Evolutionary conservation across 176 grass and related monocot genomes (phyloP).

Genomic region (Miscanthus lutarioriparius): DNA sequence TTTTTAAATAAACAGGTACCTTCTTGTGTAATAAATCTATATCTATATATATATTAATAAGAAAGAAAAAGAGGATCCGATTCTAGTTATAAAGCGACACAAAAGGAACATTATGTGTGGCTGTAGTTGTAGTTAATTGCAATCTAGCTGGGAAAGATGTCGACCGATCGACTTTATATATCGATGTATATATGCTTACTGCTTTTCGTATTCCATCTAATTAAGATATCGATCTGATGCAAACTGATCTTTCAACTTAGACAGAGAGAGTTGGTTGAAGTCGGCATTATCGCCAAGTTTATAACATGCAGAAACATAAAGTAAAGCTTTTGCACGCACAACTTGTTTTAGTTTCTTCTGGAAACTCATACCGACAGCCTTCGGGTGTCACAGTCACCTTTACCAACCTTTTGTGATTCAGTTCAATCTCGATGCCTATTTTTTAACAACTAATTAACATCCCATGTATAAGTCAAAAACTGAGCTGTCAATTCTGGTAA

Average conservation of each 20-base stretch:
- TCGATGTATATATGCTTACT: neutral
- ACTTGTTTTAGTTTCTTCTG: neutral
- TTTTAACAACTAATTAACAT: neutral
- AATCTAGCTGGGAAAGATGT: neutral
- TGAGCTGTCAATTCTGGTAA: neutral
- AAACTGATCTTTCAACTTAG: neutral
- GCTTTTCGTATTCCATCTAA: neutral
- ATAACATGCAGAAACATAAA: neutral
- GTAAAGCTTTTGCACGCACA: neutral
- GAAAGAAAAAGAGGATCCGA: neutral
- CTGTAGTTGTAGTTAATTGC: neutral
- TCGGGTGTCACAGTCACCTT: neutral
- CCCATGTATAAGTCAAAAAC: neutral
- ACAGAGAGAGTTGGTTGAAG: neutral
- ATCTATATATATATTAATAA: neutral
- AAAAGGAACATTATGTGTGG: neutral
- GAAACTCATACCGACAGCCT: slow-evolving; percentile 7
- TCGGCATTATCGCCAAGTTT: neutral
- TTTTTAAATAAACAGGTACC: neutral
- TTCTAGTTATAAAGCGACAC: neutral
- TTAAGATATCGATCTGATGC: neutral
- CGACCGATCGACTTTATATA: neutral
- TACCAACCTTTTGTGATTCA: neutral
- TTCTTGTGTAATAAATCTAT: neutral
- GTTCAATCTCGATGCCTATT: neutral